Percentiles rank a stretch among this genome's conserved stretches.
Conservation (phyloP, 208 protist species). For the Trypanosoma avium region DNA sequence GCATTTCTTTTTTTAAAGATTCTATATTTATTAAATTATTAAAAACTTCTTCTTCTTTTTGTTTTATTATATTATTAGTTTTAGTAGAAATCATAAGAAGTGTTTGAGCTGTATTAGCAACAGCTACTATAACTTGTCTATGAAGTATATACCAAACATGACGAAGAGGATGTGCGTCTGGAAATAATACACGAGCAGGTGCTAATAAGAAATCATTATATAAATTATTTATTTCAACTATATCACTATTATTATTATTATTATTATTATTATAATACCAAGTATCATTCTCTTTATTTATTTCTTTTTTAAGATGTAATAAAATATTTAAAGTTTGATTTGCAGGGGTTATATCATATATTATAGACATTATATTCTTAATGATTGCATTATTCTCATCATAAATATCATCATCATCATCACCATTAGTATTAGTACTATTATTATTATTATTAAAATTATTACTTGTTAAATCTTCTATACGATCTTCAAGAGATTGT, state of each 20-base stretch:
- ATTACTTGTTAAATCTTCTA: background rate
- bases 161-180: conserved; percentile 17
- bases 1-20: conserved; percentile 4
- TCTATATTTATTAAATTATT: background rate
- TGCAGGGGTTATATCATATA: conserved; percentile 12
- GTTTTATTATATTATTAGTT: background rate
- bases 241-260: background rate
- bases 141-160: conserved; percentile 32
- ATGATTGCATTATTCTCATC: background rate
- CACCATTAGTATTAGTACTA: background rate
- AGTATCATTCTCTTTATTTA: background rate
- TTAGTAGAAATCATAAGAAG: conserved; percentile 7
- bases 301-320: background rate
- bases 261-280: background rate
- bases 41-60: background rate
- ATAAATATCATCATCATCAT: conserved; percentile 8
- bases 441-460: conserved; percentile 1
- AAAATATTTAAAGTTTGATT: conserved; percentile 23
- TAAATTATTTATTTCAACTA: background rate
- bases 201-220: conserved; percentile 15
- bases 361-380: background rate
- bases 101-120: conserved; percentile 25
- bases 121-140: conserved; percentile 18
- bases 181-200: conserved; percentile 16
- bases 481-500: conserved; percentile 28